phyloP scores from a whole-genome alignment of 129 eudicot genomes.

The Flaveria trinervia region DNA sequence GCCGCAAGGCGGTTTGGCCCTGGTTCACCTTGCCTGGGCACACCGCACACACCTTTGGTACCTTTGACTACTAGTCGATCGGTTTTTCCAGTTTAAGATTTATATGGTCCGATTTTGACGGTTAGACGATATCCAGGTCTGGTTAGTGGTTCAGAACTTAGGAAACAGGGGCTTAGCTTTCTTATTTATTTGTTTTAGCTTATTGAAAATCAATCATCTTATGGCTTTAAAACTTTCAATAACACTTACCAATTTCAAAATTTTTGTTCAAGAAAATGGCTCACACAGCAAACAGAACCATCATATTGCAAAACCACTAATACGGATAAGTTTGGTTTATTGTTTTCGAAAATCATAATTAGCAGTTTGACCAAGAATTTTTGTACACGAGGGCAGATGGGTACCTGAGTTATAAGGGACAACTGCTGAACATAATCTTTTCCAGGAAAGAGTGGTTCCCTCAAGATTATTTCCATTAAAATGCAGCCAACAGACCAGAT shows the following conservation, averaged over 20 bases:
- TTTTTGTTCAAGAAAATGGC: no score
- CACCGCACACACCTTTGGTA: no score
- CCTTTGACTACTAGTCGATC: no score
- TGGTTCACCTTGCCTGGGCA: no score
- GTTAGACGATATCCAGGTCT: neutral
- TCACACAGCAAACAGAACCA: neutral
- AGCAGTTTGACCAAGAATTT: neutral
- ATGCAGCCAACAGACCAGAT: constrained; percentile 98
- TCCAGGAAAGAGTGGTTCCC: constrained; percentile 91
- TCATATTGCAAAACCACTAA: neutral
- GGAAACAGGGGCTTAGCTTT: no score
- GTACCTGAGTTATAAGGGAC: constrained; percentile 82
- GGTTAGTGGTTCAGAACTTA: no score
- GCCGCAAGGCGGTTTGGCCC: no score
- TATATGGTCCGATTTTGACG: neutral
- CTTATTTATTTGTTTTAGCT: no score
- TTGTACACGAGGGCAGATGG: neutral
- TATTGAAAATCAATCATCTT: no score
- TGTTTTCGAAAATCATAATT: neutral
- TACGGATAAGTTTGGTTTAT: neutral
- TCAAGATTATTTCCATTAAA: constrained; percentile 77
- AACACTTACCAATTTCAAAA: no score
- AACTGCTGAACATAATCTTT: constrained; percentile 89
- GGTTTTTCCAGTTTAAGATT: neutral
- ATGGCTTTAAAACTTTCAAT: no score